Percentiles rank a stretch among this genome's conserved stretches.
Conservation (phyloP, 1,284 basidiomycete species). For the Ceratobasidium sp. region DNA sequence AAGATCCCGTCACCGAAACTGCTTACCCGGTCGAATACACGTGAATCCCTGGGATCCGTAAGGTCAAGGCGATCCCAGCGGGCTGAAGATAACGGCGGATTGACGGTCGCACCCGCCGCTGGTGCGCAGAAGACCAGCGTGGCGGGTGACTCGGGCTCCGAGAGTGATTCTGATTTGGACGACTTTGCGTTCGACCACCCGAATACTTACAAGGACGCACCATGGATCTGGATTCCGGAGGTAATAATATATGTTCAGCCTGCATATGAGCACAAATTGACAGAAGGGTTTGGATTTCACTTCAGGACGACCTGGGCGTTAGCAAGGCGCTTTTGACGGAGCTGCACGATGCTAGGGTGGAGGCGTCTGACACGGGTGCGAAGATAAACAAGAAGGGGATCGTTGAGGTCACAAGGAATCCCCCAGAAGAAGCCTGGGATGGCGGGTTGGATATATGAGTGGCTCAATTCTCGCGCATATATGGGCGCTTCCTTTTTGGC, state of each 20-base stretch:
- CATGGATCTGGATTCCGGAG: slow-evolving; percentile 49
- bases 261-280: too few species aligned
- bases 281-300: not conserved
- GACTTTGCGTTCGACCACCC: slow-evolving; percentile 48
- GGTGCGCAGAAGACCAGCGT: not conserved
- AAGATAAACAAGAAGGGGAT: slow-evolving; percentile 41
- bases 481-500: not conserved
- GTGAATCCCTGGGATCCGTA: not conserved
- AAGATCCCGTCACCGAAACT: slow-evolving; percentile 21
- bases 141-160: slow-evolving; percentile 32
- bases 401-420: slow-evolving; percentile 44
- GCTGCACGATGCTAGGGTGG: slow-evolving; percentile 40
- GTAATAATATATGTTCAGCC: not conserved
- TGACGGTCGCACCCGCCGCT: slow-evolving; percentile 15
- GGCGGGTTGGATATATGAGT: slow-evolving; percentile 32
- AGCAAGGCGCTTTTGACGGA: slow-evolving; percentile 43
- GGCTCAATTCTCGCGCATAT: slow-evolving; percentile 5
- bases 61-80: slow-evolving; percentile 5
- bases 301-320: slow-evolving; percentile 46
- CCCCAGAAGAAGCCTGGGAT: slow-evolving; percentile 45
- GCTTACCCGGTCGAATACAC: slow-evolving; percentile 28
- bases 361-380: slow-evolving; percentile 43
- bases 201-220: slow-evolving; percentile 44
- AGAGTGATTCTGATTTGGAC: slow-evolving; percentile 40
- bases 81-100: not conserved